These are phyloP conservation scores for Penicillium canescens DNA, from an alignment of 495 filamentous ascomycete genomes.

Conservation along the genomic window DNA sequence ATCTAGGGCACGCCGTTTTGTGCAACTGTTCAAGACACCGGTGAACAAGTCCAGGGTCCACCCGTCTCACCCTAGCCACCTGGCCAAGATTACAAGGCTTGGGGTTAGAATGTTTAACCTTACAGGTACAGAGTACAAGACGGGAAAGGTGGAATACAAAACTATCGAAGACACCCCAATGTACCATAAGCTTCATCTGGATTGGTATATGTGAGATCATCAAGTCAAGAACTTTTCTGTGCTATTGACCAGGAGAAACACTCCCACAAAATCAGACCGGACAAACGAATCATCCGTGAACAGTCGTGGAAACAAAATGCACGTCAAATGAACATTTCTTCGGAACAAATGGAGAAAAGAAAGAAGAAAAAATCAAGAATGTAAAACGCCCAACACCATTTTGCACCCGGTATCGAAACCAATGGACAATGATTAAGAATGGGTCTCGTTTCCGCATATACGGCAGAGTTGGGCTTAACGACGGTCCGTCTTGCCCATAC, in stretches of 20 bases:
- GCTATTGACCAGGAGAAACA: conserved; percentile 25
- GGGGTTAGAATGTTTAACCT: too few species aligned
- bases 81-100: too few species aligned
- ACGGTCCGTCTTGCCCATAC: conserved; percentile 59
- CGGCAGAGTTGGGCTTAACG: conserved; percentile 38
- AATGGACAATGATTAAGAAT: conserved; percentile 39
- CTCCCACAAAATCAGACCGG: conserved; percentile 13
- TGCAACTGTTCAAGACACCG: too few species aligned
- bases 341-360: conserved; percentile 7
- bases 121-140: too few species aligned
- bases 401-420: conserved; percentile 35
- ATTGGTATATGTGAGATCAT: conserved; percentile 36
- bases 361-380: conserved; percentile 1
- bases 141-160: too few species aligned
- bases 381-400: conserved; percentile 35
- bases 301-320: conserved; percentile 11
- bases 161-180: too few species aligned
- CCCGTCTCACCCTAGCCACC: too few species aligned
- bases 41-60: too few species aligned
- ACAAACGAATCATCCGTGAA: conserved; percentile 7
- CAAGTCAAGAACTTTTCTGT: conserved; percentile 33
- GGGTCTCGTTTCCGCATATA: conserved; percentile 29
- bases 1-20: too few species aligned
- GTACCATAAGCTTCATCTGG: conserved; percentile 12
- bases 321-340: conserved; percentile 16